Evolutionary conservation across 2,329 filamentous ascomycete genomes (phyloP).

Genomic region (Trichophyton equinum): DNA sequence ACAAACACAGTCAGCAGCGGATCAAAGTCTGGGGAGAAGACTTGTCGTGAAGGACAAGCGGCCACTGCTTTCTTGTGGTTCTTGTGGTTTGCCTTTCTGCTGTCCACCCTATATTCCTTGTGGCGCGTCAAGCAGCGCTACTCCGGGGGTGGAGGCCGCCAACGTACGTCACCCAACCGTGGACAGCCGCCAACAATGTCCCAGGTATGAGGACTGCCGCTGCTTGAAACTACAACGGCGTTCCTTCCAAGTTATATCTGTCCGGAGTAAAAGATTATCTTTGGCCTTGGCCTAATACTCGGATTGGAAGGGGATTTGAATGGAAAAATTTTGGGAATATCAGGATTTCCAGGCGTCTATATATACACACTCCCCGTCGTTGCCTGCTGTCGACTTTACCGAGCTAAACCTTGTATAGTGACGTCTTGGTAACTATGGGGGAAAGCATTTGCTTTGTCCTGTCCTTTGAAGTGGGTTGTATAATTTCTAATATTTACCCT

Average conservation of each 20-base stretch:
- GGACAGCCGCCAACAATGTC: conserved; percentile 11
- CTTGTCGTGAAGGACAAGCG: conserved; percentile 42
- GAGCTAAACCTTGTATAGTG: not conserved
- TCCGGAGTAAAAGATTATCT: not conserved
- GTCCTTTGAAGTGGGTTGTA: not conserved
- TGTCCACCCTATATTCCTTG: conserved; percentile 30
- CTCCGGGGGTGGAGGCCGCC: conserved; percentile 9
- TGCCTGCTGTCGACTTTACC: not conserved
- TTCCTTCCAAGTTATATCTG: not conserved
- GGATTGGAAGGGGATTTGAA: not conserved
- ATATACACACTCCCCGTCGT: not conserved
- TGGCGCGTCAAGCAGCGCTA: conserved; percentile 22
- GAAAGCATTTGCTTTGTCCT: not conserved
- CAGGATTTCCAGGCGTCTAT: not conserved
- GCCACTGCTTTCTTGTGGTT: conserved; percentile 42
- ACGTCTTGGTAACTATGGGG: not conserved
- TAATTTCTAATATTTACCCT: conserved; percentile 1
- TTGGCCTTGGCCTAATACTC: not conserved
- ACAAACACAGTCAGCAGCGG: conserved; percentile 37
- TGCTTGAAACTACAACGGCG: not conserved
- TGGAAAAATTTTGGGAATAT: not conserved
- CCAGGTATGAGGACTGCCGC: conserved; percentile 10
- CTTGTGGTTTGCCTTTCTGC: conserved; percentile 33
- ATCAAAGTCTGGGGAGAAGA: conserved; percentile 24
- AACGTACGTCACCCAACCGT: conserved; percentile 6